Evolutionary conservation across 2,329 filamentous ascomycete species (phyloP).

Genomic region (Penicillium sp.): DNA sequence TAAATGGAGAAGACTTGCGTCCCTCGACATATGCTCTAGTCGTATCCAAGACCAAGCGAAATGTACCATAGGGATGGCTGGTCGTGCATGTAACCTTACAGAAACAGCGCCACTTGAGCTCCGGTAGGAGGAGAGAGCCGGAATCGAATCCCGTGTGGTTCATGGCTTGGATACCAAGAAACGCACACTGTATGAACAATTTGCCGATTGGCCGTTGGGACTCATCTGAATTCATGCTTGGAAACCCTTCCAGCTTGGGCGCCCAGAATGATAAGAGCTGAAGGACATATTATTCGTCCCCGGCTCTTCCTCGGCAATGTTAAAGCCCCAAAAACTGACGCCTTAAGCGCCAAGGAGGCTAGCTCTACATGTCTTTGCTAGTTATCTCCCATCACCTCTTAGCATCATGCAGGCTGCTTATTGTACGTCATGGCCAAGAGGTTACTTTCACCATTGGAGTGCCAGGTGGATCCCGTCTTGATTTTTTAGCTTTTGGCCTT

Average conservation of each 20-base stretch:
- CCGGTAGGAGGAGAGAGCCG: not conserved
- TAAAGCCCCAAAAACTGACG: not conserved
- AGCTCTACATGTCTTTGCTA: not conserved
- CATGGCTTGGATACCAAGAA: not conserved
- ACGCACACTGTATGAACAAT: not conserved
- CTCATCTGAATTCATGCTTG: not conserved
- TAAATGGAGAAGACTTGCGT: not conserved
- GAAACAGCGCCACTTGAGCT: not conserved
- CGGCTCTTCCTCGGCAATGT: not conserved
- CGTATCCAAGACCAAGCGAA: not conserved
- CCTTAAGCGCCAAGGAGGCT: not conserved
- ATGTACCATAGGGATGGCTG: not conserved
- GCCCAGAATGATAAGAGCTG: not conserved
- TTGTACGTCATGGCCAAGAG: slow-evolving; percentile 2
- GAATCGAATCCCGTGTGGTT: not conserved
- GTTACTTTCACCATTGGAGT: not conserved
- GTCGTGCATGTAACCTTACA: slow-evolving; percentile 3
- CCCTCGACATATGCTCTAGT: not conserved
- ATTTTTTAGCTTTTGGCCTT: not conserved
- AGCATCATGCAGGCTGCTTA: slow-evolving; percentile 1
- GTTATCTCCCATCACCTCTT: not conserved
- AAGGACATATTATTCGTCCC: not conserved
- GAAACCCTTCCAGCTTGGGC: not conserved
- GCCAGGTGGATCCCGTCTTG: not conserved
- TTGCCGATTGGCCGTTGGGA: not conserved